Evolutionary conservation across 768 basidiomycete species (phyloP), one percentile per base, ranked within the genome.

Genomic region (Agrocybe chaxingu): DNA sequence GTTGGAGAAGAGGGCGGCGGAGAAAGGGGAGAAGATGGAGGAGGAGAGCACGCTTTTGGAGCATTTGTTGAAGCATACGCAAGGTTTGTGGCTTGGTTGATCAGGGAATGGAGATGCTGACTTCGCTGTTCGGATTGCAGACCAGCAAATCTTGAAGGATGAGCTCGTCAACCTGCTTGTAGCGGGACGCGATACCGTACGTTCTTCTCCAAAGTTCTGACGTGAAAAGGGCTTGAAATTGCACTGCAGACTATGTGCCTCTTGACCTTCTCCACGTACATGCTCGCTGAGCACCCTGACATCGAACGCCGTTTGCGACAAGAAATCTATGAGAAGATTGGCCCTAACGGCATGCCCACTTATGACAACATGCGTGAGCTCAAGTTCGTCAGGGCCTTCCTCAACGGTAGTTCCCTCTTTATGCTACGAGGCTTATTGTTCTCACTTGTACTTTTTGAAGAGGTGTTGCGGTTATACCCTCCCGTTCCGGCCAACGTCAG

Each of bases 131-230:
- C 1, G 24, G 24, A 24, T 24, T 24, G 3, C 24, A 24, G 24
- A 67, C 38, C 45, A 46, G 4, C 53, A 45, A 2, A 50, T 67
- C 12, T 60, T 82, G 19, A 70, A 69, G 44, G 79, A 80, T 51
- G 64, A 67, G 60, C 57, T 61, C 2, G 54, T 80, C 24, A 80
- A 80, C 53, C 76, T 81, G 42, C 58, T 79, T n/a, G 65, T 81
- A 13, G 79, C 80, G n/a, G 78, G 77, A 7, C 68, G 79, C 19
- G 81, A 82, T 51, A 82, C 80, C 3, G 73, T 75, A 48, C 18
- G 65, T 59, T 13, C 39, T 31, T 6, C 11, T 18, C 54, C 47
- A 18, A 12, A 19, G 2, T 36, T 13, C 30, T 37, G 16, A 2
- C 8, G 3, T 36, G 49, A 16, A 8, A 8, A 13, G 30, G 7